phyloP scores from a whole-genome alignment of 169 alveolate species.

The Plasmodium adleri region DNA sequence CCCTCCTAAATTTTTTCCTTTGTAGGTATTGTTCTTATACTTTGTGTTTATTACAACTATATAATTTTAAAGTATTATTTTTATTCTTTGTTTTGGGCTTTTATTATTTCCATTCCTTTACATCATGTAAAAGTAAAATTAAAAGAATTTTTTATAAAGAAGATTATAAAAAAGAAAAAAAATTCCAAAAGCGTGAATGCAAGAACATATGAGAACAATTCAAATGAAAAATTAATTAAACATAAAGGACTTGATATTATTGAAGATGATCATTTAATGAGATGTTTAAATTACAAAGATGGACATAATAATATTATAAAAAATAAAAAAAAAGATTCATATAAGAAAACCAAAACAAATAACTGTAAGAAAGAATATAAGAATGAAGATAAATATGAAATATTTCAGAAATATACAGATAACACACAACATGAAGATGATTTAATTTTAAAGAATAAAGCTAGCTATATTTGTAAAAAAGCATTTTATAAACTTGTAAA shows the following conservation, averaged over 20 bases:
- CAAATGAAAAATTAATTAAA: not conserved
- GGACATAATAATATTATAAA: not conserved
- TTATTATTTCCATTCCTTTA: slow-evolving; percentile 80
- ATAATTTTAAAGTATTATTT: slow-evolving; percentile 77
- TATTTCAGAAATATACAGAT: not conserved
- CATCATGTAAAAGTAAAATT: slow-evolving; percentile 63
- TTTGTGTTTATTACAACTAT: slow-evolving; percentile 79
- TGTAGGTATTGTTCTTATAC: slow-evolving; percentile 68
- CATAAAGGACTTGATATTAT: not conserved
- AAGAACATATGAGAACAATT: not conserved
- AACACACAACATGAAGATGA: not conserved
- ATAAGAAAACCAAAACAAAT: not conserved
- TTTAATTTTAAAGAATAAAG: not conserved
- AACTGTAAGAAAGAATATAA: not conserved
- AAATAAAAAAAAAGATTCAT: not conserved
- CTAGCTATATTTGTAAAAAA: not conserved
- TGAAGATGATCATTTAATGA: not conserved
- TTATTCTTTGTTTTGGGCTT: slow-evolving; percentile 82
- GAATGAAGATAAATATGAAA: not conserved
- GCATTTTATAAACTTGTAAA: slow-evolving; percentile 18
- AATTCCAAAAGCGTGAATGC: slow-evolving; percentile 1
- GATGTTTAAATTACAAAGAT: not conserved
- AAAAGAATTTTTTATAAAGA: slow-evolving; percentile 29
- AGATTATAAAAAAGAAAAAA: slow-evolving; percentile 22
- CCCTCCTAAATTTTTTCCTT: too few species aligned